phyloP scores from a whole-genome alignment of 495 filamentous ascomycete genomes.

The Margaritispora aquatica region DNA sequence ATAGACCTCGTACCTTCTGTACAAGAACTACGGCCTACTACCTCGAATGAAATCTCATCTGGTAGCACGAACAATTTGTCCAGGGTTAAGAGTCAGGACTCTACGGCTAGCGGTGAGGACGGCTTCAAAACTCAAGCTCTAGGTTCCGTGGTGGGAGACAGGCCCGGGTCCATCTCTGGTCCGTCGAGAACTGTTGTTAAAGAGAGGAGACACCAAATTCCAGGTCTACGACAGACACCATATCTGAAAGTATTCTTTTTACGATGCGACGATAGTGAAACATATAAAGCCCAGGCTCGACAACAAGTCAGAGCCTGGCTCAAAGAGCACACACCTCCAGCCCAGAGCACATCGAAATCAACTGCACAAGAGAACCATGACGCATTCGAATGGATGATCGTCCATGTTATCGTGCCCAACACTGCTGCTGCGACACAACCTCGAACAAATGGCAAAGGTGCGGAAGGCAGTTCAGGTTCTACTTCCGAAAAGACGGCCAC shows the following conservation, averaged over 20 bases:
- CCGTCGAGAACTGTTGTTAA: slow-evolving; percentile 27
- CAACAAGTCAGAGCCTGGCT: slow-evolving; percentile 87
- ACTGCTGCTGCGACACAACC: slow-evolving; percentile 69
- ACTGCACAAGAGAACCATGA: slow-evolving; percentile 71
- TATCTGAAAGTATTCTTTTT: slow-evolving; percentile 89
- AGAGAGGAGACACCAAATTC: slow-evolving; percentile 88
- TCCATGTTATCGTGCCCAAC: slow-evolving; percentile 83
- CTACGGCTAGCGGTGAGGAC: slow-evolving; percentile 38
- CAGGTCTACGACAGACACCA: slow-evolving; percentile 85
- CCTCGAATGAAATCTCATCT: slow-evolving; percentile 27
- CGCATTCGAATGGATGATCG: slow-evolving; percentile 93
- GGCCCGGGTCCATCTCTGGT: slow-evolving; percentile 13
- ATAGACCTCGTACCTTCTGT: slow-evolving; percentile 69
- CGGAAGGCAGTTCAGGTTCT: slow-evolving; percentile 31
- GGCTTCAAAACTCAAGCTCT: slow-evolving; percentile 41
- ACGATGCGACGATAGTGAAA: slow-evolving; percentile 89
- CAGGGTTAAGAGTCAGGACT: slow-evolving; percentile 36
- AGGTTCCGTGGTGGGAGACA: slow-evolving; percentile 18
- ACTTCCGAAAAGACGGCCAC: slow-evolving; percentile 30
- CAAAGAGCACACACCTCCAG: slow-evolving; percentile 57
- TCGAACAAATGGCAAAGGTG: slow-evolving; percentile 36
- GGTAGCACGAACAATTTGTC: slow-evolving; percentile 33
- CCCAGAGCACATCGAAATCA: slow-evolving; percentile 40
- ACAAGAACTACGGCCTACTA: slow-evolving; percentile 11
- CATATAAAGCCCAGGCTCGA: slow-evolving; percentile 74